A percentile compares a stretch with the other conserved stretches of the same genome.
Evolutionary conservation across 345 rosid genomes (phyloP).

Genomic region (Heritiera fomes): DNA sequence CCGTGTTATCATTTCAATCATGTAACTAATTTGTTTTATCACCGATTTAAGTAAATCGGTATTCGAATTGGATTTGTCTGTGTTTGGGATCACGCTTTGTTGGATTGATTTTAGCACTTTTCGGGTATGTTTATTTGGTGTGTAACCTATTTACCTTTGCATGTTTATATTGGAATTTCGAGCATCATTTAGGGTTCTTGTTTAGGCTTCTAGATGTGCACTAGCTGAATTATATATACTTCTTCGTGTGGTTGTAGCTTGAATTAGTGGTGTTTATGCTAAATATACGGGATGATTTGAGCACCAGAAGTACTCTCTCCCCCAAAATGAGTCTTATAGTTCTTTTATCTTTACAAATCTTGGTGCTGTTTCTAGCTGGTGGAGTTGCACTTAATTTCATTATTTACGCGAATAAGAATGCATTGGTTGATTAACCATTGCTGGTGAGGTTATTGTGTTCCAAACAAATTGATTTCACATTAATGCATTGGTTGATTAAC

Average conservation of each 20-base stretch:
- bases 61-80: background rate
- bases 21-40: background rate
- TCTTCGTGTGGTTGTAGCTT: background rate
- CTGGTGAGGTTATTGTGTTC: background rate
- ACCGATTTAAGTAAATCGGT: background rate
- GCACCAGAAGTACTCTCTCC: background rate
- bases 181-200: background rate
- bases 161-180: background rate
- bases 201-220: slow-evolving; percentile 3
- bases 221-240: background rate
- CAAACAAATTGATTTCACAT: no score
- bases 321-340: background rate
- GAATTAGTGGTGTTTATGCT: background rate
- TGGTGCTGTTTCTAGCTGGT: background rate
- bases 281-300: background rate
- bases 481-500: background rate
- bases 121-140: background rate
- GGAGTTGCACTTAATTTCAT: background rate
- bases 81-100: background rate
- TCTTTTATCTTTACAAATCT: slow-evolving; percentile 7
- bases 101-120: background rate
- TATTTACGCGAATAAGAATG: background rate
- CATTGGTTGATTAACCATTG: background rate
- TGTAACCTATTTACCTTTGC: background rate
- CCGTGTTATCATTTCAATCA: background rate